Conservation (phyloP, 2,329 filamentous ascomycete species). For the Colletotrichum sublineola region DNA sequence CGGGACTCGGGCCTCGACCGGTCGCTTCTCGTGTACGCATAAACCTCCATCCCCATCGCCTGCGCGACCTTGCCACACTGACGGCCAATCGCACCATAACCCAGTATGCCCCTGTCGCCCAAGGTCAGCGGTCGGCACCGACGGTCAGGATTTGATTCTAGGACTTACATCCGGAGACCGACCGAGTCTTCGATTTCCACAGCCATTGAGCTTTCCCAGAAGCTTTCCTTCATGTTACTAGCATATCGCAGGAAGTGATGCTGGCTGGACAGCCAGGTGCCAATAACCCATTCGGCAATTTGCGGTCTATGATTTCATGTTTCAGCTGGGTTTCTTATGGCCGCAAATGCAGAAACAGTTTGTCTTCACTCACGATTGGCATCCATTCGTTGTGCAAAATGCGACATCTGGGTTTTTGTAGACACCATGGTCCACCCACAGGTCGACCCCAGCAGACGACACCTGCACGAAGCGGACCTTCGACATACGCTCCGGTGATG, state of each 20-base stretch:
- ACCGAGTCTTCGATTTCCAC: constrained; percentile 49
- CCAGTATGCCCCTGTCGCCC: constrained; percentile 53
- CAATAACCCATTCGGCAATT: constrained; percentile 58
- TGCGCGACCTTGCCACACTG: constrained; percentile 62
- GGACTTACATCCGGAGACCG: constrained; percentile 51
- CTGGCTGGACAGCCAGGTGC: constrained; percentile 51
- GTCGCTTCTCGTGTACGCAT: constrained; percentile 75
- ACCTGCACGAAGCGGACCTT: constrained; percentile 61
- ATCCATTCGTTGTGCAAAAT: constrained; percentile 58
- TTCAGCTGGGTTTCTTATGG: neutral
- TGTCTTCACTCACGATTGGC: constrained; percentile 54
- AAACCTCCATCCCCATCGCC: constrained; percentile 75
- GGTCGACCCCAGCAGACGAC: constrained; percentile 58
- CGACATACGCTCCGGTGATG: constrained; percentile 49
- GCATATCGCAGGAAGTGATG: constrained; percentile 50
- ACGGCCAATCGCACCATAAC: constrained; percentile 61
- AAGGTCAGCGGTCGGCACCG: neutral
- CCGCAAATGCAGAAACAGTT: accelerated
- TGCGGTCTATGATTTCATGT: constrained; percentile 48
- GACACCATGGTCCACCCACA: constrained; percentile 53
- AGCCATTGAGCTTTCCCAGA: constrained; percentile 5
- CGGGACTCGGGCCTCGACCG: constrained; percentile 70
- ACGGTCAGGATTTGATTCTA: neutral
- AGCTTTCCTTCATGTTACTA: constrained; percentile 47
- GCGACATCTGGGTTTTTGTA: constrained; percentile 53